These are phyloP conservation scores for Aspergillus thermomutatus DNA, from an alignment of 2,329 filamentous ascomycete species.

Conservation along the genomic window DNA sequence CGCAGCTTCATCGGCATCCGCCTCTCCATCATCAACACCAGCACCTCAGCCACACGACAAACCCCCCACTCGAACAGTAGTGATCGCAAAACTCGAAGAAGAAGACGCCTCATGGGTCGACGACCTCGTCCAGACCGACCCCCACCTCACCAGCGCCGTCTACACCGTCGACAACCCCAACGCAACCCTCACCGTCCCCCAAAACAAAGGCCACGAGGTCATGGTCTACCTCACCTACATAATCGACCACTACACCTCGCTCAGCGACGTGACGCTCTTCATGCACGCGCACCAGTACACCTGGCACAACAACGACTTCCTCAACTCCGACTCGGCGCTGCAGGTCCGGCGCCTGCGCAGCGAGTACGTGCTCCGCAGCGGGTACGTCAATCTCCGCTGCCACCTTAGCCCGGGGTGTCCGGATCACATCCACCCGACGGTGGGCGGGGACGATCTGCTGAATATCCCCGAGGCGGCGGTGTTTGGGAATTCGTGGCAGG, in stretches of 20 bases:
- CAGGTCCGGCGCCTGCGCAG: slow-evolving; percentile 44
- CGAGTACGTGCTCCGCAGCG: slow-evolving; percentile 39
- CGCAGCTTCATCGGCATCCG: background rate
- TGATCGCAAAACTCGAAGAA: slow-evolving; percentile 3
- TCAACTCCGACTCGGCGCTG: slow-evolving; percentile 40
- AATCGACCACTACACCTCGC: slow-evolving; percentile 52
- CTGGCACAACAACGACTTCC: slow-evolving; percentile 52
- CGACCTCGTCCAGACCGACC: background rate
- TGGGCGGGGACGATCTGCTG: slow-evolving; percentile 12
- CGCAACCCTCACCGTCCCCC: slow-evolving; percentile 41
- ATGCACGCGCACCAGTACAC: slow-evolving; percentile 46
- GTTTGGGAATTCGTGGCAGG: slow-evolving; percentile 24
- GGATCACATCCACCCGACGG: slow-evolving; percentile 41
- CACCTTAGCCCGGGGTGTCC: slow-evolving; percentile 51
- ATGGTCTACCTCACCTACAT: slow-evolving; percentile 56
- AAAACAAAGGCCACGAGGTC: slow-evolving; percentile 52
- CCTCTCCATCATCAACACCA: background rate
- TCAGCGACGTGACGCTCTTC: slow-evolving; percentile 51
- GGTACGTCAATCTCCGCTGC: slow-evolving; percentile 52
- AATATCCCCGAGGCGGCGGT: slow-evolving; percentile 29
- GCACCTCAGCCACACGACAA: background rate
- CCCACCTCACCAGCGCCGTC: slow-evolving; percentile 20
- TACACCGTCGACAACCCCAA: slow-evolving; percentile 47
- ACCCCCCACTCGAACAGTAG: background rate
- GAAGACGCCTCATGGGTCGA: slow-evolving; percentile 8